Percentiles rank a stretch among this genome's conserved stretches.
Conservation (phyloP, 768 basidiomycete genomes). For the Chiua virens region DNA sequence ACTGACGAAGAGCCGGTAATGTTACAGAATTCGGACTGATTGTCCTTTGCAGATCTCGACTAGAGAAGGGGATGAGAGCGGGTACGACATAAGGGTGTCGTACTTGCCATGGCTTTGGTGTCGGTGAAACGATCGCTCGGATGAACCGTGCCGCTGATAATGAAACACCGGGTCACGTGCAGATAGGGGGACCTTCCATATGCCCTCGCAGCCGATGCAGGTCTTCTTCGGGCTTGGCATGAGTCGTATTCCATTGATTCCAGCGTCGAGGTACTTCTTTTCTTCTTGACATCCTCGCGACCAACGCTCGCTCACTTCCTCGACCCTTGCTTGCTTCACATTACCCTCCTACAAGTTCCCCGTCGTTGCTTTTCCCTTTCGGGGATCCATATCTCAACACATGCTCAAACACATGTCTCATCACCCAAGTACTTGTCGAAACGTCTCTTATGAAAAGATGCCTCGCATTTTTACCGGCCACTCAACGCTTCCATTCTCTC, state of each 20-base stretch:
- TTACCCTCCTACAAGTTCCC: slow-evolving; percentile 17
- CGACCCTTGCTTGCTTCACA: slow-evolving; percentile 7
- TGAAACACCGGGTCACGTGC: slow-evolving; percentile 23
- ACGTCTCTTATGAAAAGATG: slow-evolving; percentile 21
- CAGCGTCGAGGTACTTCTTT: too few relatives aligned
- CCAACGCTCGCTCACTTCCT: too few relatives aligned
- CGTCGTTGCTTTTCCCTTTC: slow-evolving; percentile 20
- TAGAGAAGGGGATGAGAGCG: neutral
- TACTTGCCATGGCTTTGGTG: slow-evolving; percentile 26
- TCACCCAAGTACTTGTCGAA: slow-evolving; percentile 5
- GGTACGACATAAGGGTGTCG: neutral
- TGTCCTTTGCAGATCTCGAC: slow-evolving; percentile 39
- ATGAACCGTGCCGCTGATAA: slow-evolving; percentile 19
- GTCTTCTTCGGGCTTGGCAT: too few relatives aligned
- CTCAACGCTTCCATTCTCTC: slow-evolving; percentile 25
- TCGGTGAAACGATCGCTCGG: slow-evolving; percentile 10
- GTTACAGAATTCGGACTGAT: slow-evolving; percentile 56
- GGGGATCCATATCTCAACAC: slow-evolving; percentile 15
- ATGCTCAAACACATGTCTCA: slow-evolving; percentile 20
- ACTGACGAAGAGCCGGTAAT: slow-evolving; percentile 73
- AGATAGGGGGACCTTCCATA: too few relatives aligned
- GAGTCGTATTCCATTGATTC: too few relatives aligned
- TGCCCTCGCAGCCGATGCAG: too few relatives aligned
- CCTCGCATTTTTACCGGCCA: slow-evolving; percentile 8
- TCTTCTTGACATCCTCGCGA: too few relatives aligned